These are phyloP conservation scores for Neonectria punicea DNA, from an alignment of 2,329 filamentous ascomycete species.

Conservation along the genomic window DNA sequence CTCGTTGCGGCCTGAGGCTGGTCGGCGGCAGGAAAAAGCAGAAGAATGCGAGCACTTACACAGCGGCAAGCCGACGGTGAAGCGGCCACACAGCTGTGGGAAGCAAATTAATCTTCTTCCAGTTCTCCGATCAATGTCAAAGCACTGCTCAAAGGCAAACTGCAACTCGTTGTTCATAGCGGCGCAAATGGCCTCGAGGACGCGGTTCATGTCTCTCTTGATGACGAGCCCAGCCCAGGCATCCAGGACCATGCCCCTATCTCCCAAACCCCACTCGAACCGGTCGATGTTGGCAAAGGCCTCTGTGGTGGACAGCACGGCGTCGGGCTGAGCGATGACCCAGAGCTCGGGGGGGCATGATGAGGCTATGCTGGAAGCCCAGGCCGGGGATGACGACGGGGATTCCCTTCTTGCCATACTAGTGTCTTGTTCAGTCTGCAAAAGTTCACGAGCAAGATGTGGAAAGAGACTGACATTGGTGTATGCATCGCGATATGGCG, in stretches of 20 bases:
- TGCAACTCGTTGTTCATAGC: conserved; percentile 50
- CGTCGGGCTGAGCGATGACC: conserved; percentile 53
- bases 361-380: conserved; percentile 52
- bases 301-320: conserved; percentile 45
- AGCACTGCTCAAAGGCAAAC: conserved; percentile 47
- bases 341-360: conserved; percentile 55
- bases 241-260: conserved; percentile 47
- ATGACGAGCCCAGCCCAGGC: conserved; percentile 50
- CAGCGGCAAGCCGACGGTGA: conserved; percentile 46
- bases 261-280: conserved; percentile 50
- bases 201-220: conserved; percentile 49
- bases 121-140: conserved; percentile 48
- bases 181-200: conserved; percentile 48
- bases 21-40: background rate
- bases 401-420: conserved; percentile 56
- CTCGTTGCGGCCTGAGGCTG: conserved; percentile 44
- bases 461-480: conserved; percentile 35
- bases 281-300: conserved; percentile 54
- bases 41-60: conserved; percentile 37
- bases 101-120: conserved; percentile 48
- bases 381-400: conserved; percentile 55
- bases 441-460: no score
- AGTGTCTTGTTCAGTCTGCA: background rate
- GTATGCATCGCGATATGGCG: conserved; percentile 46
- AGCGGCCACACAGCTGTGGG: conserved; percentile 44